These are phyloP conservation scores for Parasitella parasitica DNA, from an alignment of 371 early-diverging fungal species.

Conservation along the genomic window DNA sequence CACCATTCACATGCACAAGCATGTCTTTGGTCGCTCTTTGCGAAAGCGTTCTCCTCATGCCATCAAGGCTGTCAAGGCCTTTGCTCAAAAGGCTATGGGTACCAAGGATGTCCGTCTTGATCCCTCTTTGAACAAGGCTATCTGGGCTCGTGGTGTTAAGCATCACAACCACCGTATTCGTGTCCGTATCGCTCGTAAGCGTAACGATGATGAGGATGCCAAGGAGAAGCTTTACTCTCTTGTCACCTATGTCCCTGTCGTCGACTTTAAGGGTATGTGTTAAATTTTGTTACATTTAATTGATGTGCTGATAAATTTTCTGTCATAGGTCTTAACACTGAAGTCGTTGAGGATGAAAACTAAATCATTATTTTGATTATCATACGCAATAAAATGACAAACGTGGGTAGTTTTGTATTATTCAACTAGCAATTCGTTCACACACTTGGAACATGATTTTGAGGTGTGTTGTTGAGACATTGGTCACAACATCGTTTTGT, in stretches of 20 bases:
- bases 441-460: neutral
- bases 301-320: neutral
- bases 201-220: conserved; percentile 93
- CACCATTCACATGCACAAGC: conserved; percentile 95
- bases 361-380: neutral
- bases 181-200: conserved; percentile 87
- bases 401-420: neutral
- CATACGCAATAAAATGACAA: neutral
- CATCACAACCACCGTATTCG: conserved; percentile 90
- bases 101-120: conserved; percentile 85
- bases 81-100: conserved; percentile 87
- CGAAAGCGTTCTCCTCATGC: conserved; percentile 96
- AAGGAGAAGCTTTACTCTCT: conserved; percentile 93
- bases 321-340: conserved; percentile 12
- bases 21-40: conserved; percentile 80
- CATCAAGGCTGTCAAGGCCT: conserved; percentile 87
- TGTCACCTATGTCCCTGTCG: conserved; percentile 82
- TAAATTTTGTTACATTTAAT: too few relatives aligned
- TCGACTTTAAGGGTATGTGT: conserved; percentile 77
- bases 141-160: conserved; percentile 92
- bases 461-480: too few relatives aligned
- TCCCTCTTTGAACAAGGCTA: conserved; percentile 75
- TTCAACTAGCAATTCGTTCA: neutral
- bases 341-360: conserved; percentile 12
- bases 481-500: too few relatives aligned